Conservation (phyloP, 495 filamentous ascomycete species). For the Penicillium soppii region DNA sequence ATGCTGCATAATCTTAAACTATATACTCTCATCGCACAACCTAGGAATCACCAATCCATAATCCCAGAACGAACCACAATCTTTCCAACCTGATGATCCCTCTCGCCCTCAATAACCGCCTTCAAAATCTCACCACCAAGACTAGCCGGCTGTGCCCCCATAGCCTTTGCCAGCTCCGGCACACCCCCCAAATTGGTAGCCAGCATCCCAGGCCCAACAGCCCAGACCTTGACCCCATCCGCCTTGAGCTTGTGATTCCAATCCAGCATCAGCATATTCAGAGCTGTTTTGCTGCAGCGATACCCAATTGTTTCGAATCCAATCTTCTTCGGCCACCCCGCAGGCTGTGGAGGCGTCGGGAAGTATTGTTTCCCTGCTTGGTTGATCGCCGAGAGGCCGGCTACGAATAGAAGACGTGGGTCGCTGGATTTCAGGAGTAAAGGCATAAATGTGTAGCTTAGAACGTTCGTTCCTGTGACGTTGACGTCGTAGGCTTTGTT, state of each 20-base stretch:
- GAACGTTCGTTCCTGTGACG: slow-evolving; percentile 48
- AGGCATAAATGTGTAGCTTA: slow-evolving; percentile 43
- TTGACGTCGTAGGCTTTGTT: slow-evolving; percentile 50
- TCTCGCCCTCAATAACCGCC: slow-evolving; percentile 36
- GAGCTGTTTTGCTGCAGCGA: slow-evolving; percentile 31
- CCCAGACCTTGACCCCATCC: slow-evolving; percentile 40
- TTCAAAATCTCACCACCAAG: slow-evolving; percentile 34
- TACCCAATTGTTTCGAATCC: slow-evolving; percentile 34
- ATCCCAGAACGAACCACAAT: too few relatives aligned
- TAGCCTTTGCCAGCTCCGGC: slow-evolving; percentile 24
- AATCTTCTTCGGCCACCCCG: slow-evolving; percentile 47
- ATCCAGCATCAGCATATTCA: slow-evolving; percentile 38
- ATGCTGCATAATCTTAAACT: too few relatives aligned
- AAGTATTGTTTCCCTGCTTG: slow-evolving; percentile 21
- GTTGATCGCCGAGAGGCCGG: slow-evolving; percentile 31
- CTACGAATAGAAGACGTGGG: slow-evolving; percentile 47
- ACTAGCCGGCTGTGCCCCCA: slow-evolving; percentile 31
- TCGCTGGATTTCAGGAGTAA: slow-evolving; percentile 47
- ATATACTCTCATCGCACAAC: too few relatives aligned
- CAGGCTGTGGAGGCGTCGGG: slow-evolving; percentile 21
- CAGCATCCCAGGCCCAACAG: slow-evolving; percentile 32
- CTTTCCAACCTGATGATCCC: slow-evolving; percentile 37
- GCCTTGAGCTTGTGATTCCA: slow-evolving; percentile 32
- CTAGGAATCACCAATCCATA: too few relatives aligned
- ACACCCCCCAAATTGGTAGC: slow-evolving; percentile 30